Evolutionary conservation across 176 grass and related monocot species (phyloP).

Genomic region (Chrysopogon serrulatus): DNA sequence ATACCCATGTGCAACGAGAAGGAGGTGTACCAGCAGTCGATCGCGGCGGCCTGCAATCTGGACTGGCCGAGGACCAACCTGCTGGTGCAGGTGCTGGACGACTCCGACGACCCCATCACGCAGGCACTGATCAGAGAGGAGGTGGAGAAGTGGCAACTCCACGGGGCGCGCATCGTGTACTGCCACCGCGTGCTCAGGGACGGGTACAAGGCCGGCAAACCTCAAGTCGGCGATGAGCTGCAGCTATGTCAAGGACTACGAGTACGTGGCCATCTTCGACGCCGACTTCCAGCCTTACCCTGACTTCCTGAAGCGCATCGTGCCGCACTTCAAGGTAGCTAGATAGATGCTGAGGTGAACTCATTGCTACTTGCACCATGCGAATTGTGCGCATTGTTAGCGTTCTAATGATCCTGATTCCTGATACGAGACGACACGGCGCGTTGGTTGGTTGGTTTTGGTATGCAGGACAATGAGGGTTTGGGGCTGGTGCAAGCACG

Average conservation of each 20-base stretch:
- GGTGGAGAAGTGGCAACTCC: slow-evolving; percentile 72
- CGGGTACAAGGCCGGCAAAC: slow-evolving; percentile 93
- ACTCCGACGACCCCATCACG: slow-evolving; percentile 65
- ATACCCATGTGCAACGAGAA: slow-evolving; percentile 99
- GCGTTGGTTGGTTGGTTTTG: slow-evolving; percentile 10
- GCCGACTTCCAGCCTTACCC: slow-evolving; percentile 75
- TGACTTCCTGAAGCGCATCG: slow-evolving; percentile 70
- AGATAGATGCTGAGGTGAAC: no score
- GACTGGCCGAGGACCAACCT: slow-evolving; percentile 88
- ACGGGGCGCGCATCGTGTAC: slow-evolving; percentile 62
- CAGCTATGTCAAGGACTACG: slow-evolving; percentile 79
- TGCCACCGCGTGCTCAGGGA: slow-evolving; percentile 64
- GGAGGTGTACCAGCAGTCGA: slow-evolving; percentile 89
- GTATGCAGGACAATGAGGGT: slow-evolving; percentile 64
- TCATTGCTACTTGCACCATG: no score
- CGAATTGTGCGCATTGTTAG: background rate
- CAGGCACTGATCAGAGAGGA: slow-evolving; percentile 71
- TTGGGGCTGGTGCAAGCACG: slow-evolving; percentile 77
- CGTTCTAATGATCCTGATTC: slow-evolving; percentile 5
- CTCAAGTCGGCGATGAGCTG: slow-evolving; percentile 86
- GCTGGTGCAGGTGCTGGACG: slow-evolving; percentile 84
- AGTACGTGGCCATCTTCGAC: slow-evolving; percentile 85
- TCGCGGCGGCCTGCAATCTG: slow-evolving; percentile 76
- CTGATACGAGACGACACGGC: no score
- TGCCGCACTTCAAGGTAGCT: slow-evolving; percentile 86